Percentiles rank a stretch among this genome's conserved stretches.
Conservation (phyloP, 805 yeast genomes). For the Monosporozyma yasuniensis region DNA sequence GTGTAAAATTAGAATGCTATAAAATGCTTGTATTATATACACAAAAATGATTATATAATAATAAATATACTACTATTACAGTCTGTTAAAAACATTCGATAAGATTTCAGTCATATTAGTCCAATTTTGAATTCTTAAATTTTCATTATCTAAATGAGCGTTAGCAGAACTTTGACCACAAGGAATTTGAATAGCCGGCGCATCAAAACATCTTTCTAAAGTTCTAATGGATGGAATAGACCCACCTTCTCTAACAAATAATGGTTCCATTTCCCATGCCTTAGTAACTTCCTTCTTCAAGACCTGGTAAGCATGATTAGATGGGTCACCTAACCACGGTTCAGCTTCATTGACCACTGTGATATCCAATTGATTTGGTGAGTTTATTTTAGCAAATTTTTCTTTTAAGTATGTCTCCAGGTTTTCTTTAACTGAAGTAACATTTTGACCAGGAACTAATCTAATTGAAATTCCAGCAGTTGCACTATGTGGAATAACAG, state of each 20-base stretch:
- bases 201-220: conserved; percentile 69
- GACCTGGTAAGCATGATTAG: conserved; percentile 61
- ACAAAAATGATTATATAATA: neutral
- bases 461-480: conserved; percentile 72
- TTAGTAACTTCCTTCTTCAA: conserved; percentile 50
- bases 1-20: neutral
- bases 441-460: conserved; percentile 80
- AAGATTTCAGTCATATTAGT: conserved; percentile 63
- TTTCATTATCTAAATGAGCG: conserved; percentile 86
- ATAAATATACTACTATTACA: conserved; percentile 13
- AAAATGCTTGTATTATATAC: neutral
- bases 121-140: conserved; percentile 68
- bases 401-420: conserved; percentile 40
- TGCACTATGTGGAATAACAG: conserved; percentile 81
- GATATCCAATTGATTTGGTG: conserved; percentile 55
- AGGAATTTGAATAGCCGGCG: conserved; percentile 92
- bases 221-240: conserved; percentile 86
- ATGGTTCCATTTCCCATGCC: conserved; percentile 76
- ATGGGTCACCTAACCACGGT: conserved; percentile 91
- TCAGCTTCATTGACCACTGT: conserved; percentile 77
- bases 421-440: conserved; percentile 44
- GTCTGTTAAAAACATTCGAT: conserved; percentile 40
- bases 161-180: conserved; percentile 94
- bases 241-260: conserved; percentile 92
- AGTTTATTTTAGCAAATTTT: conserved; percentile 41